Evolutionary conservation across 345 rosid genomes (phyloP).

Genomic region (Erysimum cheiranthoides): DNA sequence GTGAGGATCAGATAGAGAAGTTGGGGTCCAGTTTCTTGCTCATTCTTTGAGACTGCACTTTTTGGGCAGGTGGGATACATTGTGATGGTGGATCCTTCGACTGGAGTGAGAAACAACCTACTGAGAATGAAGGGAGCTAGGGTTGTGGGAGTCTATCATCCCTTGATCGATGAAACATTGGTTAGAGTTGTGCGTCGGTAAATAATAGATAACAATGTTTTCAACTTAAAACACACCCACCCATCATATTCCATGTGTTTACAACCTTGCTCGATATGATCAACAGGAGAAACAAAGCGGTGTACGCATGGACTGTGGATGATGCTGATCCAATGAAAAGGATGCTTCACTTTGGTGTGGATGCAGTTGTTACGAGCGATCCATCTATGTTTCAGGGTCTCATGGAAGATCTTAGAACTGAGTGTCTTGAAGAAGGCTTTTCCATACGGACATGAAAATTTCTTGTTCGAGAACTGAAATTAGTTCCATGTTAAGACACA

Average conservation of each 20-base stretch:
- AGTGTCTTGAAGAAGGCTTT: slow-evolving; percentile 80
- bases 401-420: slow-evolving; percentile 72
- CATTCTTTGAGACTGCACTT: slow-evolving; percentile 11
- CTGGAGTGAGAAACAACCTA: slow-evolving; percentile 62
- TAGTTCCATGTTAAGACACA: neutral
- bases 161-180: slow-evolving; percentile 65
- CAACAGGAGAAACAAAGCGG: slow-evolving; percentile 74
- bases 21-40: neutral
- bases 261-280: slow-evolving; percentile 16
- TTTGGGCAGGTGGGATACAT: slow-evolving; percentile 86
- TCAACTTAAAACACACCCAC: neutral
- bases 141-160: slow-evolving; percentile 85
- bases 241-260: slow-evolving; percentile 17
- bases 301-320: slow-evolving; percentile 91
- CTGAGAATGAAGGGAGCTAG: slow-evolving; percentile 80
- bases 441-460: slow-evolving; percentile 43
- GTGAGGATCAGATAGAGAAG: neutral
- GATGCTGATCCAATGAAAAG: slow-evolving; percentile 71
- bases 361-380: slow-evolving; percentile 82
- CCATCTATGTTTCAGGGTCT: slow-evolving; percentile 65
- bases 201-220: slow-evolving; percentile 21
- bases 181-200: slow-evolving; percentile 69
- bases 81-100: slow-evolving; percentile 74
- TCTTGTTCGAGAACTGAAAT: slow-evolving; percentile 6
- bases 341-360: slow-evolving; percentile 65